Evolutionary conservation across 176 grass and related monocot species (phyloP), one percentile per base, ranked within the genome.

Genomic region (Avena eriantha): DNA sequence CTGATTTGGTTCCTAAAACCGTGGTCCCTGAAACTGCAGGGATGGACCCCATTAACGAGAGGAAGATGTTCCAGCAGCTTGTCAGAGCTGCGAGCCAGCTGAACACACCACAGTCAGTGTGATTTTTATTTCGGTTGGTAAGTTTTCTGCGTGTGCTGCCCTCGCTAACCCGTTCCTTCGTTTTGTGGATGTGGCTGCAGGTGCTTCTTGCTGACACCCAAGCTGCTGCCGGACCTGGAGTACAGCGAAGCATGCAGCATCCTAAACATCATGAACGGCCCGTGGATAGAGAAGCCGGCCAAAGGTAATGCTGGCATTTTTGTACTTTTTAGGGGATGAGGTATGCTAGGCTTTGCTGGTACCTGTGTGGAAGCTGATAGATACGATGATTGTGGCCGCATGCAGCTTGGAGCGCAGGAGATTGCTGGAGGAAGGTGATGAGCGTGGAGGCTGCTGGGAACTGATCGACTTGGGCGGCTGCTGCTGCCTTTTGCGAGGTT

Each of bases 51-150:
- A 84, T 98, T 78, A 95, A 98, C 23, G 95, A 98, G 88, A 90
- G 95, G 86, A 98, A 98, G 82, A 98, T 95, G 95, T 98, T 98
- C 80, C 95, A 98, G 67, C 95, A 98, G 77, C 91, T 95, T 80
- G 95, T 98, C 10, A 95, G 95, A 89, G 93, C 95, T 46, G 91
- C 95, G 23, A 98, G 95, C 80, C 91, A 98, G 80, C 86, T 84
- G n/a, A 95, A 93, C 85, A 95, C 95, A 4, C 95, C 95, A 33
- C 95, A 98, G 95, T 95, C 69, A 90, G 92, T 86, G 26, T 35
- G 12, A 14, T n/a, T 36, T 12, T 65, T 65, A 41, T 82, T 50
- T 83, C 13, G 31, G 22, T 34, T 34, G 64, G 14, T 16, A 47
- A 47, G 10, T 9, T 47, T 47, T 34, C 1, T 55, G 80, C 39